Evolutionary conservation across 345 rosid species (phyloP), one percentile per base, ranked within the genome.

Genomic region (Capsella bursapastoris): DNA sequence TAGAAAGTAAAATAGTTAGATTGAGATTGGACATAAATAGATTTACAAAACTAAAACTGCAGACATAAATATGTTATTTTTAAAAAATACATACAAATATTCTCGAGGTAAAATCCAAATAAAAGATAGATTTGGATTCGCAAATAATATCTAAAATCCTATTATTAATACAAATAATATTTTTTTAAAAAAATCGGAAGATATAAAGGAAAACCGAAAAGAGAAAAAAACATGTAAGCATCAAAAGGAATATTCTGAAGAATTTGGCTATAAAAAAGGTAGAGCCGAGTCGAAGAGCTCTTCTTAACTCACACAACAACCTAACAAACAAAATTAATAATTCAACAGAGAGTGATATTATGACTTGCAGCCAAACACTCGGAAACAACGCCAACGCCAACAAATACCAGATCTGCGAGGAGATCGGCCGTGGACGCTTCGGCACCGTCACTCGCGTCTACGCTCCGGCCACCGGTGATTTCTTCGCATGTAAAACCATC

Each of bases 371-470:
- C 76, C 81, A 72, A 78, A 71, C 77, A 71, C 57, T 59, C 71
- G 28, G 16, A 28, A 71, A 71, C 43, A 40, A 40, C 81, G 66
- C 57, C 71, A 45, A 31, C 66, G 45, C 27, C 59, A 64, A 79
- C 81, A 85, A 82, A 68, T 87, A 89, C 88, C 86, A 83, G 66
- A 48, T 83, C 68, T 72, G 84, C 66, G 94, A 87, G 25, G 97
- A 91, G 81, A 83, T 93, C 83, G 96, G 96, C 41, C 84, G 96
- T 2, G 96, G 96, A 1, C 83, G 88, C 27, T 93, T 91, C 66
- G 96, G 96, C 8, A 76, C 72, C 53, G 85, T 93, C 49, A 78
- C 78, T 5, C 84, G 86, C 44, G 86, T 91, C 79, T 86, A 78
- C 61, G 81, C 86, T 27, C 85, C 84, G 0, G 9, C 72, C 4